Evolutionary conservation across 163 green algal species (phyloP), one percentile per base, ranked within the genome.

Genomic region (Picocystis sp.): DNA sequence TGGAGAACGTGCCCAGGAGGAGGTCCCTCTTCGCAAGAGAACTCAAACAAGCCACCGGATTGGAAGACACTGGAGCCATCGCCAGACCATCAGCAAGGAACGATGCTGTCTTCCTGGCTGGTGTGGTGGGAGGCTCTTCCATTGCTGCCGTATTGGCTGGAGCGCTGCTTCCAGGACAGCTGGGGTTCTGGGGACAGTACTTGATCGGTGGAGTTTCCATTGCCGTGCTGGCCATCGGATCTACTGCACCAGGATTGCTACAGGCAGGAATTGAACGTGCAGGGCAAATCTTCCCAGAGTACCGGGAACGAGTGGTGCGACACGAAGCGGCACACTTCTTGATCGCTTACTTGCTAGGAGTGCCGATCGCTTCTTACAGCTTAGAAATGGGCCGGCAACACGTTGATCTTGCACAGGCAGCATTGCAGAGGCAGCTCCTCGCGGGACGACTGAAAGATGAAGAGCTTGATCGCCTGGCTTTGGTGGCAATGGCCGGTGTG

Each of bases 241-340:
- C 61, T 35, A 89, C 79, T 11, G 77, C 81, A 19, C 88, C 88
- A 22, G 88, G 85, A 25, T 58, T 93, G 46, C 70, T 94, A 52
- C 56, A 81, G 53, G 76, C 86, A n/a, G 55, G 70, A 45, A 94
- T 93, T 33, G 76, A 90, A 70, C 43, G 61, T 84, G 10, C 50
- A 48, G 15, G 11, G 42, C 43, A 13, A 11, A 45, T 60, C 29
- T 64, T 70, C 34, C 59, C 69, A 2, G 63, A 77, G 44, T 69
- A 72, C 56, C 52, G 53, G 8, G 71, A 92, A 53, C 67, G 88
- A 2, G 78, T 92, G 15, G 61, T 89, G 14, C 51, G 70, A 1
- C 88, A 97, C 56, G 84, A 94, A 61, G 84, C 84, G 0, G 84
- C 68, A 1, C 84, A 94, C 55, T 86, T 94, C 58, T 65, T 93